phyloP scores from a whole-genome alignment of 768 basidiomycete genomes.

The Leccinellum albellum region DNA sequence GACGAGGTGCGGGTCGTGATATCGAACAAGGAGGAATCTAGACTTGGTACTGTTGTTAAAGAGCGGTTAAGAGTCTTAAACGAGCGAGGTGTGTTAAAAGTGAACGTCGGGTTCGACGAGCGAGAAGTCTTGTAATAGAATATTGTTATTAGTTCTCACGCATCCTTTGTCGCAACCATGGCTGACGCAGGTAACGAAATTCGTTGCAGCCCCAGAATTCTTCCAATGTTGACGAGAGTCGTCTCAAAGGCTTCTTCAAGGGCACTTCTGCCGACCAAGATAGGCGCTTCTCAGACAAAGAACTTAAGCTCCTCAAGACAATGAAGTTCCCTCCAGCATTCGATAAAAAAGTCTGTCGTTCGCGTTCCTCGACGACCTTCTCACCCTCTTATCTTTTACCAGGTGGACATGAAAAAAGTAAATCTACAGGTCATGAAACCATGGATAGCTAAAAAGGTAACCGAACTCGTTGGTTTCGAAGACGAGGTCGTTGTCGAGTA shows the following conservation, averaged over 20 bases:
- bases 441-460: slow-evolving; percentile 93
- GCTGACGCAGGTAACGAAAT: slow-evolving; percentile 51
- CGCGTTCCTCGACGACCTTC: neutral
- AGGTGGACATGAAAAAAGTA: slow-evolving; percentile 96
- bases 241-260: slow-evolving; percentile 72
- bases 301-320: slow-evolving; percentile 78
- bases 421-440: slow-evolving; percentile 88
- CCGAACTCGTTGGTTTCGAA: slow-evolving; percentile 88
- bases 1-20: slow-evolving; percentile 29
- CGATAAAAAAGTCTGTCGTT: slow-evolving; percentile 66
- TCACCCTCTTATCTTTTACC: neutral
- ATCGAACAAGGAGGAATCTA: slow-evolving; percentile 28
- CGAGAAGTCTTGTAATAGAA: slow-evolving; percentile 26
- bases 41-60: slow-evolving; percentile 22
- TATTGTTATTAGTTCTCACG: slow-evolving; percentile 18
- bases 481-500: slow-evolving; percentile 98
- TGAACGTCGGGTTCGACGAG: slow-evolving; percentile 31
- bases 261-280: slow-evolving; percentile 90
- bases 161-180: slow-evolving; percentile 36
- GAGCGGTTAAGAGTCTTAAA: slow-evolving; percentile 19
- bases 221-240: neutral
- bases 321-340: slow-evolving; percentile 92
- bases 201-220: slow-evolving; percentile 16
- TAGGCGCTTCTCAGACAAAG: slow-evolving; percentile 92
- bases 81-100: slow-evolving; percentile 27